A percentile compares a stretch with the other conserved stretches of the same genome.
Evolutionary conservation across 768 basidiomycete genomes (phyloP).

Genomic region (Leccinum boreale): DNA sequence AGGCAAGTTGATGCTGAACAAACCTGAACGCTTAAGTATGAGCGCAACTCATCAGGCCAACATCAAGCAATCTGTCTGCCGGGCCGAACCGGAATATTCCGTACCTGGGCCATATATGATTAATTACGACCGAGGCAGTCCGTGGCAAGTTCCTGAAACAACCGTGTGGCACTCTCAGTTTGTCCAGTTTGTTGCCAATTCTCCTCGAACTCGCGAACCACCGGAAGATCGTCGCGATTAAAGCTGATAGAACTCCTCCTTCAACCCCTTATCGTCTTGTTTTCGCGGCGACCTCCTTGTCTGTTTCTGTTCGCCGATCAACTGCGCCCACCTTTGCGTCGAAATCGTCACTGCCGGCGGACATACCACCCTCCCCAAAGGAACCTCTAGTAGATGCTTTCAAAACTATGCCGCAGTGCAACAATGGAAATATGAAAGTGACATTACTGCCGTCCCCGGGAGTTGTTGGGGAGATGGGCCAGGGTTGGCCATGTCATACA

Average conservation of each 20-base stretch:
- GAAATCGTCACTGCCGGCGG: not conserved
- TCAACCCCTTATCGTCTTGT: constrained; percentile 4
- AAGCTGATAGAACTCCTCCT: constrained; percentile 21
- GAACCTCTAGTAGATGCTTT: constrained; percentile 1
- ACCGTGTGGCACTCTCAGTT: constrained; percentile 12
- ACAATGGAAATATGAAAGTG: not conserved
- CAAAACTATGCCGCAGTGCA: not conserved
- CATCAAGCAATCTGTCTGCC: constrained; percentile 7
- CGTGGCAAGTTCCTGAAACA: constrained; percentile 28
- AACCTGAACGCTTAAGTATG: constrained; percentile 28
- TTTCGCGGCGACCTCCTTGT: constrained; percentile 2
- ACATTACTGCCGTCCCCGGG: constrained; percentile 6
- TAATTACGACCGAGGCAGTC: constrained; percentile 2
- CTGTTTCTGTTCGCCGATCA: constrained; percentile 26
- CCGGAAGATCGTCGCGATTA: constrained; percentile 22
- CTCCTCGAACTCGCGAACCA: constrained; percentile 15
- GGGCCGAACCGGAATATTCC: constrained; percentile 30
- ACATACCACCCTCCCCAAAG: not conserved
- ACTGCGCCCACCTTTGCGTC: constrained; percentile 1
- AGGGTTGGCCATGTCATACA: constrained; percentile 2
- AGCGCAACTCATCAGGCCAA: constrained; percentile 10
- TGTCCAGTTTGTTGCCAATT: constrained; percentile 10
- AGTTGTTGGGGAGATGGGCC: constrained; percentile 8
- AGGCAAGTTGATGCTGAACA: constrained; percentile 1
- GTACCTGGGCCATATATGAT: constrained; percentile 21